Base-by-base conservation (phyloP, 495 filamentous ascomycete genomes). In the Xylaria acuta region DNA sequence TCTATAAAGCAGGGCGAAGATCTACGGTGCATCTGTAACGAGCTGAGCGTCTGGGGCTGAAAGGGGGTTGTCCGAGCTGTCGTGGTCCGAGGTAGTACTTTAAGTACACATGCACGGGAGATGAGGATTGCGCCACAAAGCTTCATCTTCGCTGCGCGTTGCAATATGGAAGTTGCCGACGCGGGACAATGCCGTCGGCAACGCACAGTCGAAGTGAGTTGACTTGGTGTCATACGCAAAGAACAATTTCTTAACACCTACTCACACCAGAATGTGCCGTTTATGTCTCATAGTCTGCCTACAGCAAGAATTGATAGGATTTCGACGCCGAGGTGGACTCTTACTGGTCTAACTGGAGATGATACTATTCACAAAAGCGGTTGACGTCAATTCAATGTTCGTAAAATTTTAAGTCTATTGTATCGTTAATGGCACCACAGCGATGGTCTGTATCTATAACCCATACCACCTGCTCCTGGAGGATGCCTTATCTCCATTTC, bases 401-500 rank as follows among this genome's bases (percentile, higher is more conserved):
- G 22, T 41, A 20, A 45, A 45, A 56, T 25, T 27, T 41, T 41
- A 69, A 69, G 38, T 69, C 67, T 69, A 69, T 69, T 69, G 32
- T 41, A 43, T 43, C 65, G 65, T 56, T 30, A 59, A 62, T 43
- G 45, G 58, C 22, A 64, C 41, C 27, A 56, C 40, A 9, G 45
- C 40, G 38, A 34, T 53, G 68, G n/a, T 56, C 18, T 71, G 34
- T 71, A 41, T 71, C 58, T 64, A 53, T 71, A 64, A 25, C 68
- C 59, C 32, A 51, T 51, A 49, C 59, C 69, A 30, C 69, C 53
- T 64, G 56, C 69, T 64, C 69, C 69, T 41, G 32, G 59, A 70
- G 30, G 2, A 66, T 53, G 40, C 67, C 67, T 70, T 59, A 34
- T 16, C 38, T 64, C 72, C 69, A 53, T 68, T 54, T 68, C 72